These are phyloP conservation scores for Hypoxylon sp. DNA, from an alignment of 2,329 filamentous ascomycete genomes.

Conservation along the genomic window DNA sequence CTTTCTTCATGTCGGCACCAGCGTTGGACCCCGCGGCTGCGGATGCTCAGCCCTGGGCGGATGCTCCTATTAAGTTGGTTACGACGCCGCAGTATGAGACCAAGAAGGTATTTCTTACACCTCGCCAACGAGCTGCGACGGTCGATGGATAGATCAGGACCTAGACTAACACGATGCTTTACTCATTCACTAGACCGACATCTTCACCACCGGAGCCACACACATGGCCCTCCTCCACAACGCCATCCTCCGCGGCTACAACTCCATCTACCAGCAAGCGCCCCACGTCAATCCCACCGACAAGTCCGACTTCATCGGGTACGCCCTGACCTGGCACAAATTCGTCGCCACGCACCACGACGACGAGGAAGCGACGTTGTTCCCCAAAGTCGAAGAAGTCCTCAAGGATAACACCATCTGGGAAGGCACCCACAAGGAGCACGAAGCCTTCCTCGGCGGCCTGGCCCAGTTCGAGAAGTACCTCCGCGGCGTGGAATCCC, in stretches of 20 bases:
- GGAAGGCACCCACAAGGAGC: slow-evolving; percentile 68
- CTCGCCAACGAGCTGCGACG: background rate
- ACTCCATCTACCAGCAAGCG: slow-evolving; percentile 74
- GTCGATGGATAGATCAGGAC: background rate
- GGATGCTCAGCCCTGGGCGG: slow-evolving; percentile 63
- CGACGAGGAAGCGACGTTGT: slow-evolving; percentile 71
- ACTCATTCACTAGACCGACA: slow-evolving; percentile 62
- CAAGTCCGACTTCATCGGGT: slow-evolving; percentile 70
- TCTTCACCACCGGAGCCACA: slow-evolving; percentile 71
- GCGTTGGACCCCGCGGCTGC: slow-evolving; percentile 46
- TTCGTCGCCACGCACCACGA: slow-evolving; percentile 73
- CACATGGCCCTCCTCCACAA: slow-evolving; percentile 76
- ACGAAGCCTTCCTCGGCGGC: slow-evolving; percentile 67
- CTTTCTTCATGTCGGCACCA: slow-evolving; percentile 58
- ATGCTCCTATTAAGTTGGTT: slow-evolving; percentile 68
- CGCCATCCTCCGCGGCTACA: slow-evolving; percentile 73
- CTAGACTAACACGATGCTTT: slow-evolving; percentile 1
- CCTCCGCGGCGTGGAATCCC: slow-evolving; percentile 60
- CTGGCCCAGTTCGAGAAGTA: slow-evolving; percentile 68
- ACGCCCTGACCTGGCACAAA: slow-evolving; percentile 70
- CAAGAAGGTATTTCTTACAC: slow-evolving; percentile 59
- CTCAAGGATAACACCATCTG: slow-evolving; percentile 66
- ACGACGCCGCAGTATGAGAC: slow-evolving; percentile 68
- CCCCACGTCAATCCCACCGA: slow-evolving; percentile 66
- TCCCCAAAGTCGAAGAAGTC: slow-evolving; percentile 68